Conservation (phyloP, 176 grass and related monocot genomes). For the Luzula sylvatica region DNA sequence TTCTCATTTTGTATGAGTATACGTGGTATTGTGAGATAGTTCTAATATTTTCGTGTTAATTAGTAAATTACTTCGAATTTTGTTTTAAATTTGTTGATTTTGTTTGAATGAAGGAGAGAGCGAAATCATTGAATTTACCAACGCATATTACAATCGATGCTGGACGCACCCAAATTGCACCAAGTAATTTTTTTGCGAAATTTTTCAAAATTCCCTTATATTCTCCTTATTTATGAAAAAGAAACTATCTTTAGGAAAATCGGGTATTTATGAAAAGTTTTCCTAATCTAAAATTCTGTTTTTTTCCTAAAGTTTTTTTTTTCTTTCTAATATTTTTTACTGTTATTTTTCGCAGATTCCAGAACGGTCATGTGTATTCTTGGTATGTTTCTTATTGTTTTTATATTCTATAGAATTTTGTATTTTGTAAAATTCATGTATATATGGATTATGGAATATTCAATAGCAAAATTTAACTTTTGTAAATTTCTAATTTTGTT, state of each 20-base stretch:
- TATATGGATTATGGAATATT: too few species aligned
- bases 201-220: not conserved
- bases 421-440: too few species aligned
- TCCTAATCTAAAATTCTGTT: not conserved
- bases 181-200: slow-evolving; percentile 45
- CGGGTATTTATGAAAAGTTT: not conserved
- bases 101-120: slow-evolving; percentile 48
- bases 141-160: slow-evolving; percentile 92
- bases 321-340: too few species aligned
- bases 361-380: slow-evolving; percentile 84
- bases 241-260: not conserved
- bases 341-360: slow-evolving; percentile 40
- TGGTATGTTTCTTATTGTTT: slow-evolving; percentile 38
- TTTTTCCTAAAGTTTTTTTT: not conserved
- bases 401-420: too few species aligned
- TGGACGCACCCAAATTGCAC: slow-evolving; percentile 94
- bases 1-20: too few species aligned
- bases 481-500: too few species aligned
- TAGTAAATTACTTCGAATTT: too few species aligned
- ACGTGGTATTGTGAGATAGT: too few species aligned
- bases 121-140: slow-evolving; percentile 80
- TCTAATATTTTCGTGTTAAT: too few species aligned
- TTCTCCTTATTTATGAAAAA: not conserved
- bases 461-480: too few species aligned
- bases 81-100: not conserved